Conservation (phyloP, 2,329 filamentous ascomycete genomes). For the Colletotrichum cordylinicola region DNA sequence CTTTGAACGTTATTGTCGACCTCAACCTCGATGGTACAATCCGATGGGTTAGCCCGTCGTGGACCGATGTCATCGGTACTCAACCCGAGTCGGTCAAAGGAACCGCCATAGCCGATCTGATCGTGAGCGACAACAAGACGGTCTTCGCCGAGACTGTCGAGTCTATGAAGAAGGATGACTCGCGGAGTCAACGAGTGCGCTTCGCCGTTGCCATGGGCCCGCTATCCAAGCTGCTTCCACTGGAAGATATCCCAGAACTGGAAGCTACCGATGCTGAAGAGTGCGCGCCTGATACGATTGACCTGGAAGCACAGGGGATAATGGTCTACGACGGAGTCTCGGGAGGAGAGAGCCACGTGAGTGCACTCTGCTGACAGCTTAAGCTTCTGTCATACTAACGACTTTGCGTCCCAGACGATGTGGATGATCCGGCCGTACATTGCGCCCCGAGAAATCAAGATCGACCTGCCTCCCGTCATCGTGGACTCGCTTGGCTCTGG, state of each 20-base stretch:
- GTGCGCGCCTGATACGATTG: slow-evolving; percentile 62
- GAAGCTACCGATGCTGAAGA: slow-evolving; percentile 41
- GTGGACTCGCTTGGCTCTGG: slow-evolving; percentile 94
- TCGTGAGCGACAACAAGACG: slow-evolving; percentile 78
- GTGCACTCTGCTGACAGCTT: slow-evolving; percentile 38
- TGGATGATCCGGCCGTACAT: slow-evolving; percentile 98
- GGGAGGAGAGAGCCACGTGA: slow-evolving; percentile 88
- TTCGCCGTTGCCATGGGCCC: slow-evolving; percentile 77
- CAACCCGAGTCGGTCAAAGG: slow-evolving; percentile 75
- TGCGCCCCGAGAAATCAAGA: slow-evolving; percentile 88
- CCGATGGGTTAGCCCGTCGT: slow-evolving; percentile 96
- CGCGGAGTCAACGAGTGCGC: slow-evolving; percentile 86
- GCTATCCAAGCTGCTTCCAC: slow-evolving; percentile 66
- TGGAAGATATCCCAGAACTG: slow-evolving; percentile 44
- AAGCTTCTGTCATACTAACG: not conserved
- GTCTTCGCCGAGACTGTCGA: slow-evolving; percentile 86
- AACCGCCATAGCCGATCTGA: slow-evolving; percentile 78
- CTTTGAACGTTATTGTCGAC: slow-evolving; percentile 94
- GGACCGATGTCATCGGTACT: slow-evolving; percentile 91
- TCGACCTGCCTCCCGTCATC: slow-evolving; percentile 87
- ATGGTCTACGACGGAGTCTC: slow-evolving; percentile 94
- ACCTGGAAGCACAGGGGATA: slow-evolving; percentile 95
- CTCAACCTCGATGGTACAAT: slow-evolving; percentile 88
- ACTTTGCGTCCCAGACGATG: slow-evolving; percentile 74
- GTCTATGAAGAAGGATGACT: slow-evolving; percentile 91